A percentile compares a stretch with the other conserved stretches of the same genome.
Conservation (phyloP, 257 asterid species). For the Solanum pennellii region DNA sequence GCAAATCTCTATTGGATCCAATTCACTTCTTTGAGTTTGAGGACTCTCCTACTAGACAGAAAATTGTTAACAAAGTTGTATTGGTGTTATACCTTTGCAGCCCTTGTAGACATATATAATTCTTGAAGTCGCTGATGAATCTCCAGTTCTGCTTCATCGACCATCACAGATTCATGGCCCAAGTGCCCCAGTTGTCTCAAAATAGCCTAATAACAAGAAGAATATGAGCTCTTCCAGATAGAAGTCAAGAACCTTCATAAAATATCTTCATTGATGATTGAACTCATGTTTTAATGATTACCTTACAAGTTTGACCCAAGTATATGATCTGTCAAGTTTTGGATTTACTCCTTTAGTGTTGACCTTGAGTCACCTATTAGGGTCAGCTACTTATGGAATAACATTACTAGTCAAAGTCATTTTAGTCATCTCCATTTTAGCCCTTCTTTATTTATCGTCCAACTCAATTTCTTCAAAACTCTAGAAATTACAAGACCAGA, state of each 20-base stretch:
- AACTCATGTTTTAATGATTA: neutral
- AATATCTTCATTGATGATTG: neutral
- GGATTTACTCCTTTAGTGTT: neutral
- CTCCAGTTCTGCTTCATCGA: conserved; percentile 64
- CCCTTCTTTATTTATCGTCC: neutral
- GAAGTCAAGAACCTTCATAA: neutral
- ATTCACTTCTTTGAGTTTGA: neutral
- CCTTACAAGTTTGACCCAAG: neutral
- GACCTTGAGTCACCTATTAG: neutral
- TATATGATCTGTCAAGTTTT: neutral
- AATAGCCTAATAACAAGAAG: conserved; percentile 44
- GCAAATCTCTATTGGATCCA: neutral
- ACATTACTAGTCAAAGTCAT: neutral
- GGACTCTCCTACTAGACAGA: neutral
- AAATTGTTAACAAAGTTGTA: neutral
- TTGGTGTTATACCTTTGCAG: conserved; percentile 59
- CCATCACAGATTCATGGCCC: conserved; percentile 69
- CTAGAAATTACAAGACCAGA: neutral
- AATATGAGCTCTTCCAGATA: neutral
- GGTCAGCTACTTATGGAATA: neutral
- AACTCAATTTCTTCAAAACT: neutral
- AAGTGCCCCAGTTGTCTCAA: conserved; percentile 80
- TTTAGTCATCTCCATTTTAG: neutral
- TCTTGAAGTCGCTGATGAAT: conserved; percentile 63
- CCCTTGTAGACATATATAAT: conserved; percentile 80